Conservation (phyloP, 495 filamentous ascomycete genomes). For the Podospora australis region DNA sequence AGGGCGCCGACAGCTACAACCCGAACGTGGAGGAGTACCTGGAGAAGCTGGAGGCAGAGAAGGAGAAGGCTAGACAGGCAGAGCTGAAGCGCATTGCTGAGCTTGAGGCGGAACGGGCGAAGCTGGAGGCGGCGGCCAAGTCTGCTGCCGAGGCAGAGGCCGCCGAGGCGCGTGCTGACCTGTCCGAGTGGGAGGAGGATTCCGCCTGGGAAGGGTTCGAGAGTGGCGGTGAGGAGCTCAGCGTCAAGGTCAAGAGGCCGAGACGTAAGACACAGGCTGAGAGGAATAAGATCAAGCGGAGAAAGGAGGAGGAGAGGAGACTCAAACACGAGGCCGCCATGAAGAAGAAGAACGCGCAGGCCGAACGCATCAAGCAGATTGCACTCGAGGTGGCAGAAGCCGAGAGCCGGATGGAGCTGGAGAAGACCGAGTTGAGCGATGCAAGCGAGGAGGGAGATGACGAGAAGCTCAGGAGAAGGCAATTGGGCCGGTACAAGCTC, state of each 20-base stretch:
- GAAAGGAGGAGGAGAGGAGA: conserved; percentile 76
- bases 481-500: conserved; percentile 69
- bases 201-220: conserved; percentile 84
- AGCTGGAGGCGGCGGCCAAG: conserved; percentile 44
- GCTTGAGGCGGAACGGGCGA: conserved; percentile 54
- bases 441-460: conserved; percentile 46
- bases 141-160: conserved; percentile 56
- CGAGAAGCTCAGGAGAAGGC: conserved; percentile 63
- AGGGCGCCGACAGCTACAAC: conserved; percentile 84
- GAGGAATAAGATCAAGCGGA: conserved; percentile 76
- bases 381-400: conserved; percentile 49
- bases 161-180: conserved; percentile 59
- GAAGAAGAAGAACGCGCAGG: conserved; percentile 63
- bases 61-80: conserved; percentile 67
- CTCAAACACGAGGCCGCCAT: conserved; percentile 63
- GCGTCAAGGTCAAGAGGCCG: conserved; percentile 61
- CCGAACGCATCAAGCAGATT: conserved; percentile 55
- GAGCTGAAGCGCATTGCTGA: conserved; percentile 71
- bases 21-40: conserved; percentile 81
- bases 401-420: conserved; percentile 40
- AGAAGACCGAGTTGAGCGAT: conserved; percentile 36
- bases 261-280: conserved; percentile 80
- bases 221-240: conserved; percentile 55
- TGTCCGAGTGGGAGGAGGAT: conserved; percentile 71
- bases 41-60: conserved; percentile 62